phyloP scores from a whole-genome alignment of 169 alveolate genomes.

The Cryptosporidium canis region DNA sequence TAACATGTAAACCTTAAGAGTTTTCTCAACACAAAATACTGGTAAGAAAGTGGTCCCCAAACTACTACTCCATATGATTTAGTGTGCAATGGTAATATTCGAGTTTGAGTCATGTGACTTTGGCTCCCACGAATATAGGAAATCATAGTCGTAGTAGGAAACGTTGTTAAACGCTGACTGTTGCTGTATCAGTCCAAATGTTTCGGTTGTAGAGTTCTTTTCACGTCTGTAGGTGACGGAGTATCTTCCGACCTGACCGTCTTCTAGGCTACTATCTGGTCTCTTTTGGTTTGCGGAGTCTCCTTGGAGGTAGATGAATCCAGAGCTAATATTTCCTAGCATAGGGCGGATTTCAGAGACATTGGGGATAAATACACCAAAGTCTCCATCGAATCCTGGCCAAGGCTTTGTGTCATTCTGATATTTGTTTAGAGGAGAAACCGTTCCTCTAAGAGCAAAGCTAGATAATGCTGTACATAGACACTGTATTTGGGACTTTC shows the following conservation, averaged over 20 bases:
- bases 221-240: slow-evolving; percentile 15
- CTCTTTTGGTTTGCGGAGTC: slow-evolving; percentile 15
- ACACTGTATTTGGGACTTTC: slow-evolving; percentile 66
- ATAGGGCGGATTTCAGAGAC: slow-evolving; percentile 18
- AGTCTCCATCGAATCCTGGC: slow-evolving; percentile 59
- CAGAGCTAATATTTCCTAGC: slow-evolving; percentile 1
- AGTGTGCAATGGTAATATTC: not conserved
- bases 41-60: too few species aligned
- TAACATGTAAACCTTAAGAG: too few species aligned
- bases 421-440: slow-evolving; percentile 34
- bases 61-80: not conserved
- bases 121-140: slow-evolving; percentile 71
- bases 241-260: slow-evolving; percentile 59
- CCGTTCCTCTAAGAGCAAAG: slow-evolving; percentile 39
- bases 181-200: slow-evolving; percentile 24
- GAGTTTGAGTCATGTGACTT: not conserved
- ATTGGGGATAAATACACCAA: slow-evolving; percentile 35
- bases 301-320: slow-evolving; percentile 54
- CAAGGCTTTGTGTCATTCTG: slow-evolving; percentile 30
- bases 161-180: not conserved
- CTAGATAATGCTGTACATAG: slow-evolving; percentile 39
- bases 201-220: slow-evolving; percentile 1
- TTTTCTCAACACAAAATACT: too few species aligned
- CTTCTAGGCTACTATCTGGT: slow-evolving; percentile 13
- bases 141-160: slow-evolving; percentile 16